Evolutionary conservation across 768 basidiomycete genomes (phyloP).

Genomic region (Podaxis mareebaensis): DNA sequence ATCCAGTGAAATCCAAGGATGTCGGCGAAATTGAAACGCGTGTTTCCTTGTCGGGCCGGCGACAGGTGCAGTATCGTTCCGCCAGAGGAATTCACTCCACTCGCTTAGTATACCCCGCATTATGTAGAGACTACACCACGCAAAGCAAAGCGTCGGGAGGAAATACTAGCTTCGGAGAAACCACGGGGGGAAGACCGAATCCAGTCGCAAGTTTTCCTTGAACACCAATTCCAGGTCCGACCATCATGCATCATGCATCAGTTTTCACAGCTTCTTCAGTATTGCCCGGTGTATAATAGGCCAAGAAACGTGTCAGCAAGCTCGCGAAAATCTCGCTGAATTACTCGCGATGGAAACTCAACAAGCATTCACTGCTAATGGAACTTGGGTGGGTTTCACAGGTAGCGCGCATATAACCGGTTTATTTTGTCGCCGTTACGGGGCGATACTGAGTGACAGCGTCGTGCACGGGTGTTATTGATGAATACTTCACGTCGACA

Average conservation of each 20-base stretch:
- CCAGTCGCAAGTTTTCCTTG: background rate
- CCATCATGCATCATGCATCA: background rate
- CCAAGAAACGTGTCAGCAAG: background rate
- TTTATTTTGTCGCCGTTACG: background rate
- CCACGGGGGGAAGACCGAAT: background rate
- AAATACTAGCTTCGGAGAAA: conserved; percentile 4
- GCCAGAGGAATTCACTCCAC: background rate
- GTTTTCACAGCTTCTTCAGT: conserved; percentile 4
- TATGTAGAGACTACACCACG: background rate
- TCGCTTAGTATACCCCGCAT: background rate
- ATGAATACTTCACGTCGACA: background rate
- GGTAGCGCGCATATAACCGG: background rate
- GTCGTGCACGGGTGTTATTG: background rate
- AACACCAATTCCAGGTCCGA: background rate
- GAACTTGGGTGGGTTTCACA: background rate
- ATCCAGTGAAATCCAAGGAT: background rate
- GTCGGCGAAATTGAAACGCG: background rate
- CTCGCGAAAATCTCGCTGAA: conserved; percentile 15
- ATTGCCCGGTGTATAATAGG: background rate
- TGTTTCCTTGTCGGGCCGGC: background rate
- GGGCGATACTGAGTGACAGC: background rate
- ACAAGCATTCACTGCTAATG: background rate
- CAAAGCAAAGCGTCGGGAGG: background rate
- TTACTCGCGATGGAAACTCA: background rate
- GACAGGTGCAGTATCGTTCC: background rate